phyloP scores from a whole-genome alignment of 345 rosid genomes.

The Kandelia obovata region DNA sequence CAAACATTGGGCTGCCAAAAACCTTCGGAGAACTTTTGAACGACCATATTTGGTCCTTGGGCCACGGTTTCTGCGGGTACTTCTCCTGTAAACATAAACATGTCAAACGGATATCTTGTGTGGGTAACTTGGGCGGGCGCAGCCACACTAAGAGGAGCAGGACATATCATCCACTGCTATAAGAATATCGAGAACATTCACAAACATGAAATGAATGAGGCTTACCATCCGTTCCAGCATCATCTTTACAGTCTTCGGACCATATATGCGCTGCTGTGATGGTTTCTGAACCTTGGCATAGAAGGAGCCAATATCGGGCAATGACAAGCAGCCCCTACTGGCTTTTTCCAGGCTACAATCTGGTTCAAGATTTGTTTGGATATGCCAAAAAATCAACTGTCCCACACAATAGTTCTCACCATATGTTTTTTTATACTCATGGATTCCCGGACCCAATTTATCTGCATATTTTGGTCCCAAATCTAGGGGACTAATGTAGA shows the following conservation, averaged over 20 bases:
- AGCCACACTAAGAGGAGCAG: too few species aligned
- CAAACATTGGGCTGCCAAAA: slow-evolving; percentile 94
- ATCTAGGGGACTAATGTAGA: slow-evolving; percentile 86
- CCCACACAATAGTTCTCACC: slow-evolving; percentile 95
- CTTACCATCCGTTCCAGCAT: slow-evolving; percentile 89
- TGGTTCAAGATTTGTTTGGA: slow-evolving; percentile 78
- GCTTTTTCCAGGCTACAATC: slow-evolving; percentile 66
- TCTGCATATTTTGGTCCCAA: slow-evolving; percentile 79
- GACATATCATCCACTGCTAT: not conserved
- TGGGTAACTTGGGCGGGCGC: not conserved
- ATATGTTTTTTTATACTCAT: slow-evolving; percentile 80
- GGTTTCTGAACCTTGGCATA: slow-evolving; percentile 83
- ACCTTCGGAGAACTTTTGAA: slow-evolving; percentile 55
- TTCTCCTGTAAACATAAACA: slow-evolving; percentile 54
- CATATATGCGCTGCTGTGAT: slow-evolving; percentile 76
- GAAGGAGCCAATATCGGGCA: slow-evolving; percentile 84
- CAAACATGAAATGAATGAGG: not conserved
- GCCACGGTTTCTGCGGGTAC: slow-evolving; percentile 89
- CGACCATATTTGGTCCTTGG: slow-evolving; percentile 89
- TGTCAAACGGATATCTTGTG: too few species aligned
- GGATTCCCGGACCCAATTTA: slow-evolving; percentile 61
- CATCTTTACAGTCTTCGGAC: slow-evolving; percentile 62
- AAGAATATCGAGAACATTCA: not conserved
- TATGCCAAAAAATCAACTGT: slow-evolving; percentile 93
- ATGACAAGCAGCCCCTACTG: slow-evolving; percentile 81